A percentile compares a stretch with the other conserved stretches of the same genome.
phyloP scores from a whole-genome alignment of 768 basidiomycete genomes.

The Podaxis pistillaris region DNA sequence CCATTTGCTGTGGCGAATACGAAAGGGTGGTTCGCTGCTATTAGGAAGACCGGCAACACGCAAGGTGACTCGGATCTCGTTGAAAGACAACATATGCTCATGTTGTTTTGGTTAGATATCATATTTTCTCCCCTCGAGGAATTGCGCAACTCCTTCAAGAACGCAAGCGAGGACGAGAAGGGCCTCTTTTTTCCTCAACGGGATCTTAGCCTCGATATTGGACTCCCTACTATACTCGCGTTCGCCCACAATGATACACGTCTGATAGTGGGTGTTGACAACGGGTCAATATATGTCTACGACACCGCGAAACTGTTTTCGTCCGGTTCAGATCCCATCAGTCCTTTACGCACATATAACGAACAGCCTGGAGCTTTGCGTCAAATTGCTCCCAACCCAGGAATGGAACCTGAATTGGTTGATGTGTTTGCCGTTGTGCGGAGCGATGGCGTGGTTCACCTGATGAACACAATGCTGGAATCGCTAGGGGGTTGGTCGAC shows the following conservation, averaged over 20 bases:
- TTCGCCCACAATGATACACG: constrained; percentile 62
- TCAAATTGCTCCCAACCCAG: constrained; percentile 67
- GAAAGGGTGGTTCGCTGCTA: constrained; percentile 71
- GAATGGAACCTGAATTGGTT: constrained; percentile 45
- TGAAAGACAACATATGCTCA: constrained; percentile 7
- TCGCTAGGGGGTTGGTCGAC: constrained; percentile 55
- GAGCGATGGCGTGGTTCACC: constrained; percentile 47
- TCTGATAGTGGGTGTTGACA: constrained; percentile 55
- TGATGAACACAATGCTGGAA: constrained; percentile 58
- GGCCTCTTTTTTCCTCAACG: constrained; percentile 50
- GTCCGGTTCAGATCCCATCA: constrained; percentile 36
- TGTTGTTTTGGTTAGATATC: constrained; percentile 40
- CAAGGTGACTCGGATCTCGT: constrained; percentile 30
- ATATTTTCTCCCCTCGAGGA: constrained; percentile 59
- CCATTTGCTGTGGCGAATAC: constrained; percentile 60
- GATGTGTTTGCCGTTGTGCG: constrained; percentile 59
- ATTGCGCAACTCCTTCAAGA: constrained; percentile 52
- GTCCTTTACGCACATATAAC: constrained; percentile 50
- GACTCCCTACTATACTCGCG: constrained; percentile 50
- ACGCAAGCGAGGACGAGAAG: constrained; percentile 38
- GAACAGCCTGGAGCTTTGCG: constrained; percentile 42
- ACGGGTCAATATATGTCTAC: constrained; percentile 60
- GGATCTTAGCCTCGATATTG: constrained; percentile 40
- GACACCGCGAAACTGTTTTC: constrained; percentile 54
- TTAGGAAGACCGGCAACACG: constrained; percentile 34